These are phyloP conservation scores for Leptodontidium sp. DNA, from an alignment of 2,329 filamentous ascomycete genomes.

Conservation along the genomic window DNA sequence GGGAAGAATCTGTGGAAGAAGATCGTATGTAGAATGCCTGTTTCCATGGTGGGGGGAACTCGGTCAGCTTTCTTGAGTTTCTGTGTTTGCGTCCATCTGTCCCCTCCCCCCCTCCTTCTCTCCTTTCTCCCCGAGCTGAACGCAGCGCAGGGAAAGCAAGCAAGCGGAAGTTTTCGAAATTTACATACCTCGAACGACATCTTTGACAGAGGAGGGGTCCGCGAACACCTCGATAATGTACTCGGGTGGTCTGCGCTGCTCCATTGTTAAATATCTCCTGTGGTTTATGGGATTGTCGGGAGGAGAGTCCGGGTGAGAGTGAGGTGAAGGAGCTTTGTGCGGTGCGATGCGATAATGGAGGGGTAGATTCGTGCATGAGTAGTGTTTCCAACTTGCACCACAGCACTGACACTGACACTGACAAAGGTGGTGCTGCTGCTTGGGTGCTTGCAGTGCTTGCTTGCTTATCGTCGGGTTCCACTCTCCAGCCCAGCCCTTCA, in stretches of 20 bases:
- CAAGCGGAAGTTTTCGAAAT: background rate
- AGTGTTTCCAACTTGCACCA: constrained; percentile 7
- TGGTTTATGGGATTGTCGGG: constrained; percentile 1
- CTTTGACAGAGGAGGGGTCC: constrained; percentile 87
- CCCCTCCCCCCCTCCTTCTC: constrained; percentile 4
- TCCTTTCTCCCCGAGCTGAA: background rate
- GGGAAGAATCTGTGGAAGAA: constrained; percentile 99
- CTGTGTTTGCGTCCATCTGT: background rate
- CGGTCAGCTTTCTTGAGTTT: constrained; percentile 16
- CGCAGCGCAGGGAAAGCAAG: background rate
- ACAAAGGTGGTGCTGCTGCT: constrained; percentile 17
- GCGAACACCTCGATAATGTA: constrained; percentile 95
- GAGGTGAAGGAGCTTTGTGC: constrained; percentile 18
- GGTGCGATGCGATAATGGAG: constrained; percentile 31
- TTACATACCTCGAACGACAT: constrained; percentile 84
- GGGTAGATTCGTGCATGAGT: constrained; percentile 33
- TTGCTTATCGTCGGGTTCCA: constrained; percentile 27
- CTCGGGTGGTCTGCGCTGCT: constrained; percentile 76
- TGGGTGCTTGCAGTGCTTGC: constrained; percentile 7
- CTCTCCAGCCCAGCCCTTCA: constrained; percentile 10
- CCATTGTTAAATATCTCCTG: constrained; percentile 55
- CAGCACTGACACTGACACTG: background rate
- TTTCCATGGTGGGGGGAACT: background rate
- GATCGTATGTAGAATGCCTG: constrained; percentile 93
- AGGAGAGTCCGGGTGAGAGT: background rate